Conservation (phyloP, 2,329 filamentous ascomycete species). For the Penicillium sumatraense region DNA sequence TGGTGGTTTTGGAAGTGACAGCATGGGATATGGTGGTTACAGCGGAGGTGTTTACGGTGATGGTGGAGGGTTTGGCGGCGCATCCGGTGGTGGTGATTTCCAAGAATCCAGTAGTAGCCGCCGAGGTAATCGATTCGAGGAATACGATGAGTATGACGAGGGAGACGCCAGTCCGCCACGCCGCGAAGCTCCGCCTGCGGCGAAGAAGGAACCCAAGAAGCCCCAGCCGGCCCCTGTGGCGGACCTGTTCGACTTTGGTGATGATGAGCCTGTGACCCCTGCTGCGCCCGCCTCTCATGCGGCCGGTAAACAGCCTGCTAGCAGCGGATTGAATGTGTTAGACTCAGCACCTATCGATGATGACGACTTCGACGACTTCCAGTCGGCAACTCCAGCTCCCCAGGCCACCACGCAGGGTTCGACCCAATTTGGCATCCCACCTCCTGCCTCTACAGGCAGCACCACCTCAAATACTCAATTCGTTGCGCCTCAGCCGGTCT, state of each 20-base stretch:
- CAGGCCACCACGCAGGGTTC: constrained; percentile 37
- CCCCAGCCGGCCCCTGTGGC: constrained; percentile 73
- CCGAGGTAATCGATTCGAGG: constrained; percentile 81
- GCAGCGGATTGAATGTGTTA: constrained; percentile 55
- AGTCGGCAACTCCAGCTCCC: constrained; percentile 71
- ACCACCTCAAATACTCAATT: constrained; percentile 66
- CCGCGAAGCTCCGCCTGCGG: constrained; percentile 52
- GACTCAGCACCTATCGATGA: constrained; percentile 62
- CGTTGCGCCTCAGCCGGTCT: constrained; percentile 81
- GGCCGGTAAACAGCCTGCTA: constrained; percentile 51
- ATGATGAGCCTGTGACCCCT: constrained; percentile 67
- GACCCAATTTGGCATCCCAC: constrained; percentile 44
- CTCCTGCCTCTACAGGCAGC: constrained; percentile 54
- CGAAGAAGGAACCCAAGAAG: constrained; percentile 61
- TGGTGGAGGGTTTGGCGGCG: constrained; percentile 28
- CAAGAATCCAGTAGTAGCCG: constrained; percentile 58
- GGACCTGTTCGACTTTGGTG: constrained; percentile 87
- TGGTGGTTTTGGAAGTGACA: constrained; percentile 89
- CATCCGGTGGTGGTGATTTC: constrained; percentile 64
- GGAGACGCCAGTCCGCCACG: constrained; percentile 59
- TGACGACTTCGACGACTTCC: constrained; percentile 97
- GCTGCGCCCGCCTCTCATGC: constrained; percentile 41
- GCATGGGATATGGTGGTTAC: constrained; percentile 66
- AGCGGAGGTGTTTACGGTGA: constrained; percentile 72
- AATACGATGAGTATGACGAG: constrained; percentile 96